Percentiles rank a stretch among this genome's conserved stretches.
Evolutionary conservation across 257 asterid genomes (phyloP).

Genomic region (Orobanche coerulescens): DNA sequence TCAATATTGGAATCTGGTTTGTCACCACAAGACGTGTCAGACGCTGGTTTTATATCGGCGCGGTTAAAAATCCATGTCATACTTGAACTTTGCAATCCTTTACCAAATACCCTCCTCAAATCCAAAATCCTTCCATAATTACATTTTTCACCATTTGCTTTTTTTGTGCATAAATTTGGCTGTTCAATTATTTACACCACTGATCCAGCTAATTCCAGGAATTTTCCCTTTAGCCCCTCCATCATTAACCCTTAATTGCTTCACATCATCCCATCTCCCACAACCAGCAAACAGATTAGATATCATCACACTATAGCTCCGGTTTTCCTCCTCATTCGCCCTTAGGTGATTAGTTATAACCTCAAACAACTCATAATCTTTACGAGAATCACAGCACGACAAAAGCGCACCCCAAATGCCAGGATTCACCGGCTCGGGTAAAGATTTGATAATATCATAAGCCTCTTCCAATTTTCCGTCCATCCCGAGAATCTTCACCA

Average conservation of each 20-base stretch:
- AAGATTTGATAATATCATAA: conserved; percentile 38
- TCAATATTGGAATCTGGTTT: no score
- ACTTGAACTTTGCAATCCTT: no score
- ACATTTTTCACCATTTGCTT: no score
- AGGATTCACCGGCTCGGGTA: conserved; percentile 39
- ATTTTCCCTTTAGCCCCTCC: conserved; percentile 35
- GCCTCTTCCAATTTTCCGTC: conserved; percentile 61
- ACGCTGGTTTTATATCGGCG: no score
- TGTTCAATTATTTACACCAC: conserved; percentile 16
- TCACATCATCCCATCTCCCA: conserved; percentile 68
- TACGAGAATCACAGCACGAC: conserved; percentile 52
- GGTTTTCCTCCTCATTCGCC: conserved; percentile 24
- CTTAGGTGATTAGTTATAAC: conserved; percentile 30
- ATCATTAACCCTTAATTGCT: conserved; percentile 43
- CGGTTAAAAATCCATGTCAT: no score
- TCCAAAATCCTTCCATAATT: no score
- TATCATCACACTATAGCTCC: conserved; percentile 54
- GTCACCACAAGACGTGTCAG: no score
- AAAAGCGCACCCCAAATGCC: conserved; percentile 81
- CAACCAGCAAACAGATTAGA: conserved; percentile 60
- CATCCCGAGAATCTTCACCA: conserved; percentile 88
- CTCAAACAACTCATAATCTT: conserved; percentile 43
- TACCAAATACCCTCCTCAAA: no score
- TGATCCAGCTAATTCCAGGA: conserved; percentile 60
- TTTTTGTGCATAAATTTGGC: background rate